Conservation (phyloP, 352 stramenopile species). For the Phytophthora podocarpi region DNA sequence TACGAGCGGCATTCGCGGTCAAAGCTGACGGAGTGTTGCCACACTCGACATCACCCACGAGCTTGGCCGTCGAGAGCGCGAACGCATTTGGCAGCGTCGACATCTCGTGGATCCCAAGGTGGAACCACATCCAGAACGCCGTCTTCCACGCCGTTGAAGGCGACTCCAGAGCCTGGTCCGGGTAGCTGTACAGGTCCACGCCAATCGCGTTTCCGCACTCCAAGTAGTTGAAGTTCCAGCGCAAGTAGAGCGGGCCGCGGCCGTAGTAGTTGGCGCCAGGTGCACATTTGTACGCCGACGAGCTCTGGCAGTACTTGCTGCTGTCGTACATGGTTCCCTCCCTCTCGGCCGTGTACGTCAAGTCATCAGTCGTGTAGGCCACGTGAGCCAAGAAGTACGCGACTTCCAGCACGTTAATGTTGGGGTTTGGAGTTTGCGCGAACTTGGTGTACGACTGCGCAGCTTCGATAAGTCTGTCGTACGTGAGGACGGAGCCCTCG, state of each 20-base stretch:
- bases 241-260: not conserved
- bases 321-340: not conserved
- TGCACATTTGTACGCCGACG: not conserved
- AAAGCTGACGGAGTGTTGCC: not conserved
- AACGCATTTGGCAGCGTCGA: conserved; percentile 1
- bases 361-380: not conserved
- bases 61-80: not conserved
- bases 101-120: not conserved
- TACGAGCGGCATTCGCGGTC: not conserved
- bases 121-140: conserved; percentile 1
- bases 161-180: not conserved
- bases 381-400: conserved; percentile 7
- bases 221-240: conserved; percentile 4
- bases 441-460: conserved; percentile 2
- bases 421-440: not conserved
- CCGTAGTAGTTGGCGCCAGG: not conserved
- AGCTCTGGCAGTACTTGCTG: not conserved
- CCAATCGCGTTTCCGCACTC: not conserved
- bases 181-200: not conserved
- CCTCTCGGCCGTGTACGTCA: not conserved
- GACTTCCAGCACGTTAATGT: conserved; percentile 3
- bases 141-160: conserved; percentile 1
- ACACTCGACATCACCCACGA: not conserved
- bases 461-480: not conserved
- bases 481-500: not conserved